Conservation (phyloP, 139 green algal genomes). For the Nannochloris sp. region DNA sequence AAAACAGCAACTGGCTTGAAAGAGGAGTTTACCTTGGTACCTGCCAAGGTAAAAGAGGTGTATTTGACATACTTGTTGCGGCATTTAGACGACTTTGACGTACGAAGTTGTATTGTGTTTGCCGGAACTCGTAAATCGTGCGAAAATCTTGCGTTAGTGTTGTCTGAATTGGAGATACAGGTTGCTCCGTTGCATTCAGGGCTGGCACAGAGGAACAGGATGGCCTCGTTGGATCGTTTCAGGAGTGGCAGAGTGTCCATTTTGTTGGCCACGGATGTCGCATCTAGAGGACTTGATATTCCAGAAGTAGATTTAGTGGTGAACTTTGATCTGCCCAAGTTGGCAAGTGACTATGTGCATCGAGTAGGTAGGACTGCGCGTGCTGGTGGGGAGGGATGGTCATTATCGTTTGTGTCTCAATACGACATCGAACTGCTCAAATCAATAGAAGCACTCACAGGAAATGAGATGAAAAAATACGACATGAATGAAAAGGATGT, state of each 20-base stretch:
- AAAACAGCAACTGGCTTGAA: slow-evolving; percentile 62
- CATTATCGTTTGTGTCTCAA: slow-evolving; percentile 79
- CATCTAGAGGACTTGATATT: slow-evolving; percentile 90
- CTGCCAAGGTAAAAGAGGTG: slow-evolving; percentile 93
- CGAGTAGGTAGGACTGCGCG: slow-evolving; percentile 79
- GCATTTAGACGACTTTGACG: slow-evolving; percentile 41
- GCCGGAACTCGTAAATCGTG: slow-evolving; percentile 50
- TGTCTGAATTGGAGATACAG: slow-evolving; percentile 69
- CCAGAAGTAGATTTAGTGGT: slow-evolving; percentile 86
- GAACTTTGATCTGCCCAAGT: slow-evolving; percentile 83
- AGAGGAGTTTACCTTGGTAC: slow-evolving; percentile 92
- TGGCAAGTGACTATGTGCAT: slow-evolving; percentile 79
- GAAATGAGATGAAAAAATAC: slow-evolving; percentile 46
- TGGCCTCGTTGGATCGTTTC: slow-evolving; percentile 71
- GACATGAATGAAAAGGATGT: slow-evolving; percentile 58
- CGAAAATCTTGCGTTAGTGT: slow-evolving; percentile 47
- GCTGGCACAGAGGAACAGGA: slow-evolving; percentile 61
- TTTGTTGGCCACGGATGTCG: slow-evolving; percentile 87
- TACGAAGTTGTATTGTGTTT: slow-evolving; percentile 88
- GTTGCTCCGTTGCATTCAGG: slow-evolving; percentile 53
- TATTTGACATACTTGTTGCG: slow-evolving; percentile 86
- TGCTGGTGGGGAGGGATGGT: slow-evolving; percentile 66
- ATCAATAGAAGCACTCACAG: slow-evolving; percentile 41
- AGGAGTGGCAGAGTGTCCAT: slow-evolving; percentile 45
- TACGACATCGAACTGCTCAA: slow-evolving; percentile 77